These are phyloP conservation scores for Agastache rugosa DNA, from an alignment of 257 asterid species.

Conservation along the genomic window DNA sequence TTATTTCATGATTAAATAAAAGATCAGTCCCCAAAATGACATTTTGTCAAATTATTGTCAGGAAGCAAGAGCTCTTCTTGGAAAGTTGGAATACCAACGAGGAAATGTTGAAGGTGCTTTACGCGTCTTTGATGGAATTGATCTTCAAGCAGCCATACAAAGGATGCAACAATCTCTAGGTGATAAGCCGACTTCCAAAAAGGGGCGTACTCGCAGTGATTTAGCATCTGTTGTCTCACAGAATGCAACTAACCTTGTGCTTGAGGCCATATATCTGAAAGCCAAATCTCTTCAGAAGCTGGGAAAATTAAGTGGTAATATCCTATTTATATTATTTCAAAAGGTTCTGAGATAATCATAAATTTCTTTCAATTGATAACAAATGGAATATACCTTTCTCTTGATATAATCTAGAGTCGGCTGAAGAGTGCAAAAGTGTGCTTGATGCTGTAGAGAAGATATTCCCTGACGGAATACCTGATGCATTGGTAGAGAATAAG, in stretches of 20 bases:
- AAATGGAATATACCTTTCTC: conserved; percentile 35
- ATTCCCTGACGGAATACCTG: conserved; percentile 83
- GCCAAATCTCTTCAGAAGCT: conserved; percentile 97
- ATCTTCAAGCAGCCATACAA: conserved; percentile 90
- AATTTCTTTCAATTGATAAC: conserved; percentile 12
- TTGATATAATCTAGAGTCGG: conserved; percentile 79
- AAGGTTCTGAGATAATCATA: conserved; percentile 17
- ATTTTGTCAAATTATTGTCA: conserved; percentile 51
- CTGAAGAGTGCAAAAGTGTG: conserved; percentile 86
- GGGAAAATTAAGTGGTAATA: conserved; percentile 76
- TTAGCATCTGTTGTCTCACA: conserved; percentile 64
- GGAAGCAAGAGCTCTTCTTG: conserved; percentile 99
- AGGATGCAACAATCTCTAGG: conserved; percentile 70
- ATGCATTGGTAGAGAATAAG: conserved; percentile 75
- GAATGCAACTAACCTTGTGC: conserved; percentile 88
- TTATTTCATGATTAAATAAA: conserved; percentile 37
- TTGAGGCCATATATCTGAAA: conserved; percentile 95
- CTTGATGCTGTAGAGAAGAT: conserved; percentile 97
- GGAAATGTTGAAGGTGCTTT: conserved; percentile 98
- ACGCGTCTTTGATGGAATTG: conserved; percentile 95
- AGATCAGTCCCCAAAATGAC: conserved; percentile 42
- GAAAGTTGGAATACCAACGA: conserved; percentile 96
- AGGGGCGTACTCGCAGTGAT: conserved; percentile 74
- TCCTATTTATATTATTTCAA: conserved; percentile 25
- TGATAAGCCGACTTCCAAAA: conserved; percentile 75